These are phyloP conservation scores for Athelia psychrophila DNA, from an alignment of 1,284 basidiomycete genomes.

Conservation along the genomic window DNA sequence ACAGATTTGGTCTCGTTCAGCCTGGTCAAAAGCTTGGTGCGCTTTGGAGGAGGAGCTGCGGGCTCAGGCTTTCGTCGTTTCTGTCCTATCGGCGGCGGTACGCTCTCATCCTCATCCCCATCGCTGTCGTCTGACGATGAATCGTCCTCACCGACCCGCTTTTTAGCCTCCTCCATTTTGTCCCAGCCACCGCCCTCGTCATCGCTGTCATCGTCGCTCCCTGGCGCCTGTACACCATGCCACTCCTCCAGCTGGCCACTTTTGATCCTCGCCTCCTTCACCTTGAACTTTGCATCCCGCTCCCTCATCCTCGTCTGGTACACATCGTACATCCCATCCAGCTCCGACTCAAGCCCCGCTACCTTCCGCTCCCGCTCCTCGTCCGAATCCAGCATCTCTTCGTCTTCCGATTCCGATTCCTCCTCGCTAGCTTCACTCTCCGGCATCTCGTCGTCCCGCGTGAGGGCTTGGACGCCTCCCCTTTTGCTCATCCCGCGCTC, in stretches of 20 bases:
- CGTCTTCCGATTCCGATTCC: constrained; percentile 40
- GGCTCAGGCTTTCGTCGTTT: constrained; percentile 44
- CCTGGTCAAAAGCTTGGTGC: constrained; percentile 39
- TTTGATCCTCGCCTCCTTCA: constrained; percentile 78
- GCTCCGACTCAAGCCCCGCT: constrained; percentile 73
- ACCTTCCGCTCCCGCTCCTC: constrained; percentile 71
- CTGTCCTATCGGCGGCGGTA: constrained; percentile 26
- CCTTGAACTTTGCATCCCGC: constrained; percentile 88
- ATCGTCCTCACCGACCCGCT: constrained; percentile 49
- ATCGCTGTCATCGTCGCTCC: constrained; percentile 44
- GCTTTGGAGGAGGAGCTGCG: constrained; percentile 29
- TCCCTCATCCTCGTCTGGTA: constrained; percentile 85
- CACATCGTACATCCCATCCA: constrained; percentile 88
- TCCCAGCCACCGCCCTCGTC: constrained; percentile 77
- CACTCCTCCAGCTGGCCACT: constrained; percentile 76
- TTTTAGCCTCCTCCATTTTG: constrained; percentile 61
- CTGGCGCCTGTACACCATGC: constrained; percentile 63
- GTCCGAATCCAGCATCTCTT: constrained; percentile 59
- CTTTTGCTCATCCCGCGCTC: constrained; percentile 48
- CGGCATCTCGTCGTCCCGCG: constrained; percentile 48
- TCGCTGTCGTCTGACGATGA: constrained; percentile 58
- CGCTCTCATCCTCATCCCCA: constrained; percentile 48
- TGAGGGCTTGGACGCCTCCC: constrained; percentile 41
- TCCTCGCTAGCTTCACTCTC: constrained; percentile 30
- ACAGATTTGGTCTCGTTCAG: constrained; percentile 32